Percentiles rank a stretch among this genome's conserved stretches.
These are phyloP conservation scores for Eragrostis tef DNA, from an alignment of 202 grass and related monocot genomes.

Conservation along the genomic window DNA sequence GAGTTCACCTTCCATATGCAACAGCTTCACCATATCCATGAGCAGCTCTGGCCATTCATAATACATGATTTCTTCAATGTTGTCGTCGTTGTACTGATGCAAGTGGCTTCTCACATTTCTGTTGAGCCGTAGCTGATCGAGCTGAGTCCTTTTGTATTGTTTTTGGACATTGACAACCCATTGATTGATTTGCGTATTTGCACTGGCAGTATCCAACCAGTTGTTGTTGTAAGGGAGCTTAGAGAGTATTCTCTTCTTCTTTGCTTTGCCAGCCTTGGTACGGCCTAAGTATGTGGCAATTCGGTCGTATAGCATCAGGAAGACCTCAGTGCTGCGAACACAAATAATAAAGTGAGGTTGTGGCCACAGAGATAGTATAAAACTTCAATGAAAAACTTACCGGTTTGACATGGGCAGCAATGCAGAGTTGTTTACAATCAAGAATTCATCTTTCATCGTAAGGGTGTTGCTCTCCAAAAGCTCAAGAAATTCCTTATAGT, in stretches of 20 bases:
- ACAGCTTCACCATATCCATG: neutral
- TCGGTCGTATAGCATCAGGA: constrained; percentile 37
- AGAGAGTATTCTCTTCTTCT: constrained; percentile 11
- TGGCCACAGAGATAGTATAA: neutral
- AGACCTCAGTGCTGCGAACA: constrained; percentile 39
- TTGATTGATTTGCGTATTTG: constrained; percentile 23
- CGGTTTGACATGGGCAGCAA: constrained; percentile 42
- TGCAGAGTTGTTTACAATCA: constrained; percentile 34
- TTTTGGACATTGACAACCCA: constrained; percentile 3
- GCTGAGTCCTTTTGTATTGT: neutral
- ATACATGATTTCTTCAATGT: constrained; percentile 21
- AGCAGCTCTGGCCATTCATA: constrained; percentile 28
- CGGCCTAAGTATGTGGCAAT: neutral
- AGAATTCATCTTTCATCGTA: constrained; percentile 25
- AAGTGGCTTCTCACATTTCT: constrained; percentile 31
- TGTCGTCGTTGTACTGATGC: constrained; percentile 3
- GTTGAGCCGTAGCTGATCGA: constrained; percentile 32
- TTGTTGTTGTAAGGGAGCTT: constrained; percentile 31
- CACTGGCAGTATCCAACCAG: constrained; percentile 33
- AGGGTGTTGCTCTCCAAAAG: neutral
- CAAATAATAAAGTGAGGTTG: neutral
- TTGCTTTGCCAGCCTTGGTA: neutral
- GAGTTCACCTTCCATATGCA: constrained; percentile 24
- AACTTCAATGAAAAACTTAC: neutral
- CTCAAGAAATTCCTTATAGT: constrained; percentile 5